These are phyloP conservation scores for Salix koriyanagi DNA, from an alignment of 345 rosid genomes.

Conservation along the genomic window DNA sequence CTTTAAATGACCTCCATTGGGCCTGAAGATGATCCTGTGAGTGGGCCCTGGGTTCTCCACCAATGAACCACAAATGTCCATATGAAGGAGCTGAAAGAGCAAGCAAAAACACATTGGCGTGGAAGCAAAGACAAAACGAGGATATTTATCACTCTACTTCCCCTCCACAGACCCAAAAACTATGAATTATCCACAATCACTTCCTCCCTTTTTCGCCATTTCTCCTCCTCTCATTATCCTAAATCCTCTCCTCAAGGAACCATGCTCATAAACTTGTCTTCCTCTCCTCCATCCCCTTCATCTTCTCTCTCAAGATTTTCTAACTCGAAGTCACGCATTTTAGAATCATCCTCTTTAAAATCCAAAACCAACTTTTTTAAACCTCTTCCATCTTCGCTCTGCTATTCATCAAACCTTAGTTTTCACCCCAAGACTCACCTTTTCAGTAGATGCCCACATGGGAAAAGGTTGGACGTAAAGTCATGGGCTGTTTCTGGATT, in stretches of 20 bases:
- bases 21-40: too few relatives aligned
- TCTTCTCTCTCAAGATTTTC: conserved; percentile 33
- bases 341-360: conserved; percentile 34
- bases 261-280: conserved; percentile 65
- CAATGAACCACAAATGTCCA: background rate
- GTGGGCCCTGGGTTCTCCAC: background rate
- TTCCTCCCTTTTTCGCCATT: background rate
- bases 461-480: conserved; percentile 39
- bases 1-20: too few relatives aligned
- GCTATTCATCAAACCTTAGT: conserved; percentile 22
- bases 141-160: conserved; percentile 29
- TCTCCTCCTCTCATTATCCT: conserved; percentile 16
- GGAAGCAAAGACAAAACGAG: conserved; percentile 13
- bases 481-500: conserved; percentile 57
- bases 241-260: conserved; percentile 20
- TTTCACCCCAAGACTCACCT: conserved; percentile 33
- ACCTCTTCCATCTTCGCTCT: conserved; percentile 33
- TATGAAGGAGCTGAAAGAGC: background rate
- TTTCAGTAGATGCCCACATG: conserved; percentile 29
- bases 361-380: conserved; percentile 51
- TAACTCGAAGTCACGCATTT: conserved; percentile 34
- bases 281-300: conserved; percentile 40
- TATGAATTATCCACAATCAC: conserved; percentile 35
- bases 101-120: background rate
- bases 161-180: conserved; percentile 52